phyloP scores from a whole-genome alignment of 2,329 filamentous ascomycete genomes.

The Fusarium sp. region DNA sequence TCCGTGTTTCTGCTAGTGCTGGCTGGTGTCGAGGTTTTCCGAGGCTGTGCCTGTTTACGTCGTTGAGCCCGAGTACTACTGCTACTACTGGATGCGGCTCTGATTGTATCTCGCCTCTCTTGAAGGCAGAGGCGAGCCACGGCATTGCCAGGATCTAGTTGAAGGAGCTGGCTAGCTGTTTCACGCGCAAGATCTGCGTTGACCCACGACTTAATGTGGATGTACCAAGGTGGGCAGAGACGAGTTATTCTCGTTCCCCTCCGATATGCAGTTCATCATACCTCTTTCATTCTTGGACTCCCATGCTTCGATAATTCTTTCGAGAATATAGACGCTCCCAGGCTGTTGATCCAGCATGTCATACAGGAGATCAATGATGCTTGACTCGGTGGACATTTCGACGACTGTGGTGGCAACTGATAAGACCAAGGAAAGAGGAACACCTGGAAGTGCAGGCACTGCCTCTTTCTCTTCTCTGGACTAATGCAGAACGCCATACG shows the following conservation, averaged over 20 bases:
- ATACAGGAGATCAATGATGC: not conserved
- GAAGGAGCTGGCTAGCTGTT: not conserved
- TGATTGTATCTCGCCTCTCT: not conserved
- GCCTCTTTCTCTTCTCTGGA: not conserved
- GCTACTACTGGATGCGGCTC: not conserved
- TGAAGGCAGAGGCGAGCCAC: not conserved
- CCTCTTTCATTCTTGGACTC: not conserved
- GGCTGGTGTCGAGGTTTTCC: not conserved
- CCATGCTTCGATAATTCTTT: not conserved
- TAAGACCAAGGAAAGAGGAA: not conserved
- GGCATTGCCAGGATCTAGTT: not conserved
- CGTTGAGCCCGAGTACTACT: not conserved
- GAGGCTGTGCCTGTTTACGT: not conserved
- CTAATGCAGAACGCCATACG: not conserved
- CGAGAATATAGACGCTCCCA: not conserved
- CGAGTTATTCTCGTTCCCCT: not conserved
- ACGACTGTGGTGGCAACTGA: not conserved
- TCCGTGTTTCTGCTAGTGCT: not conserved
- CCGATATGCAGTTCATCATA: not conserved
- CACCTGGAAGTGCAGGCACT: not conserved
- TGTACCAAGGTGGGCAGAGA: not conserved
- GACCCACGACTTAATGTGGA: not conserved
- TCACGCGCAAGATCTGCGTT: not conserved
- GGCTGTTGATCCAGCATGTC: constrained; percentile 2
- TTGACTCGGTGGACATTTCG: not conserved